These are phyloP conservation scores for Tolypocladium sp. DNA, from an alignment of 2,329 filamentous ascomycete species.

Conservation along the genomic window DNA sequence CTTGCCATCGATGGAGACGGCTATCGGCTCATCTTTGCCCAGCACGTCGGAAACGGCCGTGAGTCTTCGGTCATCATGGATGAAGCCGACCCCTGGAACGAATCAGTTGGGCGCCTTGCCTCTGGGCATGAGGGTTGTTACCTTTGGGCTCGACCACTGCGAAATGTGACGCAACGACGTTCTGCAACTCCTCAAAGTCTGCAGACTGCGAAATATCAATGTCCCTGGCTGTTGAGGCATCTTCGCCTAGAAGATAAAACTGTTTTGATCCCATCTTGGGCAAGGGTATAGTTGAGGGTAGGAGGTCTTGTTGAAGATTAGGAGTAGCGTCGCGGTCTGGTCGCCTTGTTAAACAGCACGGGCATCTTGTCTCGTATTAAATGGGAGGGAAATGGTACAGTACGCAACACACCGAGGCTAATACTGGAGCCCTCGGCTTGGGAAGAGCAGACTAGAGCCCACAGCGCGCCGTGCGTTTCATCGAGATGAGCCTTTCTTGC, in stretches of 20 bases:
- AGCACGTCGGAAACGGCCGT: conserved; percentile 24
- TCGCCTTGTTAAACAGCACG: not conserved
- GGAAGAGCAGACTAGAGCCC: not conserved
- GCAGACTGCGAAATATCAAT: conserved; percentile 24
- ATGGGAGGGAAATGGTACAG: not conserved
- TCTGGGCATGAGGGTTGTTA: conserved; percentile 7
- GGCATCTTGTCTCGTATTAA: not conserved
- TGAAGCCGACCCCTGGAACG: conserved; percentile 26
- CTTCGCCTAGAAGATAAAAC: conserved; percentile 34
- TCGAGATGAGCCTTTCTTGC: not conserved
- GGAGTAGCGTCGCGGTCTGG: not conserved
- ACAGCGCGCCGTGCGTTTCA: not conserved
- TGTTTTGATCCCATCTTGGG: conserved; percentile 23
- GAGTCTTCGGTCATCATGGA: conserved; percentile 19
- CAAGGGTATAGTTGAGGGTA: not conserved
- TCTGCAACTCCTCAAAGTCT: conserved; percentile 27
- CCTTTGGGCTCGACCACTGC: conserved; percentile 32
- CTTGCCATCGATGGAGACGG: conserved; percentile 39
- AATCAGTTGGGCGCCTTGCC: not conserved
- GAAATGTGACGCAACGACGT: conserved; percentile 31
- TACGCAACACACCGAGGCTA: not conserved
- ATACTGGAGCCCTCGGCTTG: not conserved
- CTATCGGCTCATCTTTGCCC: conserved; percentile 21
- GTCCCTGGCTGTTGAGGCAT: conserved; percentile 21
- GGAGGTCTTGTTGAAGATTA: not conserved